These are phyloP conservation scores for Puccinia coronata DNA, from an alignment of 1,284 basidiomycete genomes.

Conservation along the genomic window DNA sequence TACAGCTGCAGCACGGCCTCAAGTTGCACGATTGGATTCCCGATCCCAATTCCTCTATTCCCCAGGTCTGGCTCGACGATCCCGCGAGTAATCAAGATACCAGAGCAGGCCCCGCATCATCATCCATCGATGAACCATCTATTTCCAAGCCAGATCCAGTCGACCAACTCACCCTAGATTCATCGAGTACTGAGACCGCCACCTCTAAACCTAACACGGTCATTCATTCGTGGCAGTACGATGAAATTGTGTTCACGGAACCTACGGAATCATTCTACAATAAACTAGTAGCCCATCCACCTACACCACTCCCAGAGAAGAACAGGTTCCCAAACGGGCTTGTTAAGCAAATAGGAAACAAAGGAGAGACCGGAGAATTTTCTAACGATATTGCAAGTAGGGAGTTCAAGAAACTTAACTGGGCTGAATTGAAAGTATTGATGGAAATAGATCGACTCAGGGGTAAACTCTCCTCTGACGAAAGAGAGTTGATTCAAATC, in stretches of 20 bases:
- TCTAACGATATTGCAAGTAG: constrained; percentile 16
- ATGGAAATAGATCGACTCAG: constrained; percentile 36
- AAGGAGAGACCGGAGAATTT: constrained; percentile 54
- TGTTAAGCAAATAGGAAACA: constrained; percentile 53
- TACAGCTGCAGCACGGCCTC: constrained; percentile 84
- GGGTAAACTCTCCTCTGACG: constrained; percentile 27
- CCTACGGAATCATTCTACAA: constrained; percentile 86
- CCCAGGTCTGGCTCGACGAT: constrained; percentile 59
- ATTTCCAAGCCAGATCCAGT: constrained; percentile 45
- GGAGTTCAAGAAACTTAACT: constrained; percentile 40
- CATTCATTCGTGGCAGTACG: constrained; percentile 99
- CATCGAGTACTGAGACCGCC: constrained; percentile 41
- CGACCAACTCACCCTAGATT: constrained; percentile 29
- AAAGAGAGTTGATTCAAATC: constrained; percentile 25
- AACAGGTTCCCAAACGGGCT: constrained; percentile 61
- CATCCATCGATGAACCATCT: constrained; percentile 25
- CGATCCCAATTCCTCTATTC: constrained; percentile 60
- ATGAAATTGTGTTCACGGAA: constrained; percentile 95
- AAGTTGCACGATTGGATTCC: constrained; percentile 88
- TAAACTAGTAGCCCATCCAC: constrained; percentile 76
- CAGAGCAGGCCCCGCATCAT: background rate
- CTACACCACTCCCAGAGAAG: constrained; percentile 73
- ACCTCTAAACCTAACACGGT: constrained; percentile 55
- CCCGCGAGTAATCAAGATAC: constrained; percentile 25
- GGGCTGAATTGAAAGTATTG: constrained; percentile 28